These are phyloP conservation scores for Phylloporus scabripes DNA, from an alignment of 768 basidiomycete genomes.

Conservation along the genomic window DNA sequence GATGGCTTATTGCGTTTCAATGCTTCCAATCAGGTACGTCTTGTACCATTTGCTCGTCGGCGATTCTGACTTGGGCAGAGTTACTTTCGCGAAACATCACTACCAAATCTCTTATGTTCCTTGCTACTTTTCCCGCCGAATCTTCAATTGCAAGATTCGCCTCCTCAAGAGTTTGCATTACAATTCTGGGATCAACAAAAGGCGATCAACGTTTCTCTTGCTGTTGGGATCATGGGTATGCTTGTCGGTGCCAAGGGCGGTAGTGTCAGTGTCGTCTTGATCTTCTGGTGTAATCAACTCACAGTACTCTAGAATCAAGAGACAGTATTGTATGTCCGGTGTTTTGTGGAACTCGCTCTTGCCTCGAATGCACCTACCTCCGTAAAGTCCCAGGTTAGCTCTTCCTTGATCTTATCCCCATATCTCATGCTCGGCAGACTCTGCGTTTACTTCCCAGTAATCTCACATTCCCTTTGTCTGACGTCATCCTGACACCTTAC, in stretches of 20 bases:
- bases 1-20: slow-evolving; percentile 90
- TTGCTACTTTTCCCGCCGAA: slow-evolving; percentile 67
- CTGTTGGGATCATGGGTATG: slow-evolving; percentile 81
- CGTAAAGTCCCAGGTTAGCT: slow-evolving; percentile 76
- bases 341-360: slow-evolving; percentile 81
- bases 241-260: slow-evolving; percentile 69
- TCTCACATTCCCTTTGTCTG: slow-evolving; percentile 57
- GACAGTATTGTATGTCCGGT: slow-evolving; percentile 56
- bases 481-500: slow-evolving; percentile 66
- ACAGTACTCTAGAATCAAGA: slow-evolving; percentile 47
- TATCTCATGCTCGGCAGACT: slow-evolving; percentile 38
- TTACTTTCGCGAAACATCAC: slow-evolving; percentile 88
- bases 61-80: slow-evolving; percentile 51
- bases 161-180: slow-evolving; percentile 87
- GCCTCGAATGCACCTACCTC: slow-evolving; percentile 90
- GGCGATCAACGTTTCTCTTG: slow-evolving; percentile 68
- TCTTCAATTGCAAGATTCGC: slow-evolving; percentile 48
- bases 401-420: slow-evolving; percentile 10
- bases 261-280: slow-evolving; percentile 39
- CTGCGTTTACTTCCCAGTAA: slow-evolving; percentile 52
- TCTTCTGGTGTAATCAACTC: not conserved
- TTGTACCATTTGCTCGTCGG: not conserved
- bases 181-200: slow-evolving; percentile 98
- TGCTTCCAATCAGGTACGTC: slow-evolving; percentile 82
- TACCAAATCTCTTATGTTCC: slow-evolving; percentile 62